Conservation (phyloP, 768 basidiomycete species). For the Paxillus involutus region DNA sequence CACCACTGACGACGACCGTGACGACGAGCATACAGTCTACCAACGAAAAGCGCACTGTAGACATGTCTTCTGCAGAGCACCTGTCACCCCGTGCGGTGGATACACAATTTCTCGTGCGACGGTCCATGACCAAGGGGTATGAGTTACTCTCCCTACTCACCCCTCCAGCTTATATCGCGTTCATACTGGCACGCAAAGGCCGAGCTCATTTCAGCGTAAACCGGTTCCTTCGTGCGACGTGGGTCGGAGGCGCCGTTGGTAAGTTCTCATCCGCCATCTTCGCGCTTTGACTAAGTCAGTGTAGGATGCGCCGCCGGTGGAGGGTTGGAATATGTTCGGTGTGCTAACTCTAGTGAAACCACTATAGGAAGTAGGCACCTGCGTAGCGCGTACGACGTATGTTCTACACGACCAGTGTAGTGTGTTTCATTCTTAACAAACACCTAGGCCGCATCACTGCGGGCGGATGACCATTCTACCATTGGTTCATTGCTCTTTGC, state of each 20-base stretch:
- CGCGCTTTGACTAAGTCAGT: background rate
- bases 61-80: conserved; percentile 16
- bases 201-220: conserved; percentile 57
- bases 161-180: conserved; percentile 59
- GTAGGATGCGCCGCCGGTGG: conserved; percentile 47
- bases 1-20: background rate
- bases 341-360: conserved; percentile 51
- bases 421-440: background rate
- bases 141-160: conserved; percentile 61
- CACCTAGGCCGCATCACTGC: conserved; percentile 51
- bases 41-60: background rate
- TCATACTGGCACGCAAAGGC: conserved; percentile 54
- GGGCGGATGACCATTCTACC: conserved; percentile 73
- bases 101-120: conserved; percentile 64
- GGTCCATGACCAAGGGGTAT: conserved; percentile 67
- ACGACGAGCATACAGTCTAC: background rate
- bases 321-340: conserved; percentile 59
- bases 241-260: conserved; percentile 66
- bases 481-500: conserved; percentile 68
- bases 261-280: background rate
- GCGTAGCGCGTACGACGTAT: conserved; percentile 58
- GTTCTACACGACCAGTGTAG: conserved; percentile 7
- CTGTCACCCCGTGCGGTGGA: conserved; percentile 50
- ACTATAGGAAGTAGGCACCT: conserved; percentile 50
- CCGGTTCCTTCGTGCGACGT: conserved; percentile 66